A percentile compares a stretch with the other conserved stretches of the same genome.
These are phyloP conservation scores for Cryphonectria radicalis DNA, from an alignment of 2,329 filamentous ascomycete species.

Conservation along the genomic window DNA sequence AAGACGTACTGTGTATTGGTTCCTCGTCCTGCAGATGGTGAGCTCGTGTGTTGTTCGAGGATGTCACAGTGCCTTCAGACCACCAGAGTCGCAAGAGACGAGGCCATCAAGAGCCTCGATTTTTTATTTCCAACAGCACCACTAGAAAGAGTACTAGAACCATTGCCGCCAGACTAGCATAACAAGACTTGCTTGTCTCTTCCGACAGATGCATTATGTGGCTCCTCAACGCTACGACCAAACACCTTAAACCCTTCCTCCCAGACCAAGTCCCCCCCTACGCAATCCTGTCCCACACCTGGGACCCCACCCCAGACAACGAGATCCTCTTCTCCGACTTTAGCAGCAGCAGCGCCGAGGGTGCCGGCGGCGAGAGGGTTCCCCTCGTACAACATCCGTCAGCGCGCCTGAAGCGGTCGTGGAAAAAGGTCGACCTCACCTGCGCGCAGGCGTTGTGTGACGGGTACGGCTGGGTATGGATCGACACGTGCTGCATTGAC, in stretches of 20 bases:
- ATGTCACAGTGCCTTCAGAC: not conserved
- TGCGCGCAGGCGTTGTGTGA: slow-evolving; percentile 7
- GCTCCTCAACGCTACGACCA: slow-evolving; percentile 10
- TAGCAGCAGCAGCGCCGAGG: not conserved
- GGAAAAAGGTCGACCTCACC: slow-evolving; percentile 5
- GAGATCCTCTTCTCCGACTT: slow-evolving; percentile 11
- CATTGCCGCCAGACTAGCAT: not conserved
- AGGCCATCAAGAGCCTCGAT: too few species aligned
- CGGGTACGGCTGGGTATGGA: slow-evolving; percentile 7
- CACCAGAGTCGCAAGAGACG: not conserved
- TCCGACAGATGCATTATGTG: not conserved
- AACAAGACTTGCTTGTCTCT: too few species aligned
- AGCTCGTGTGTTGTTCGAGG: not conserved
- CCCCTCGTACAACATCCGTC: not conserved
- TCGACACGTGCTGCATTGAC: slow-evolving; percentile 29
- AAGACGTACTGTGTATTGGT: too few species aligned
- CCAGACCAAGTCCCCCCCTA: slow-evolving; percentile 1
- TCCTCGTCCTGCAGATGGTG: not conserved
- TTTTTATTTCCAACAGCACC: too few species aligned
- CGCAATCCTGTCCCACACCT: slow-evolving; percentile 11
- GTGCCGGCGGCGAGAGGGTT: not conserved
- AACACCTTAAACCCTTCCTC: slow-evolving; percentile 5
- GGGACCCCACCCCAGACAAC: not conserved
- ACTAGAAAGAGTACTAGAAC: too few species aligned
- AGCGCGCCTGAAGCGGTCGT: not conserved